Evolutionary conservation across 495 filamentous ascomycete genomes (phyloP).

Genomic region (Glarea lozoyensis): DNA sequence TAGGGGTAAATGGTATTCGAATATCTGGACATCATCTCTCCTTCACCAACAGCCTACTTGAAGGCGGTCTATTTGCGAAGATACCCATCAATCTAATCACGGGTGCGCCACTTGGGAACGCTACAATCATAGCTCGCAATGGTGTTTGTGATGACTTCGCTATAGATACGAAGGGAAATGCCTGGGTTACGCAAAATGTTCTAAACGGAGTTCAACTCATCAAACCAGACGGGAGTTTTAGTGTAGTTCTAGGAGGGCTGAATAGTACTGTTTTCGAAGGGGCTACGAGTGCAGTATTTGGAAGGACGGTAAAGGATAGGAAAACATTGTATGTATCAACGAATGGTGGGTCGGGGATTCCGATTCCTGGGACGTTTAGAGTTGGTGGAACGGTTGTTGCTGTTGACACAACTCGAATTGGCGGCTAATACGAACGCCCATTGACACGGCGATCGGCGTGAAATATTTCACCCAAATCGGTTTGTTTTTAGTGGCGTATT

Average conservation of each 20-base stretch:
- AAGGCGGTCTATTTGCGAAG: conserved; percentile 7
- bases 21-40: conserved; percentile 26
- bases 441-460: too few species aligned
- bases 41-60: conserved; percentile 27
- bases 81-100: conserved; percentile 11
- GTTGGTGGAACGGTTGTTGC: conserved; percentile 20
- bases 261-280: conserved; percentile 18
- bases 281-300: conserved; percentile 19
- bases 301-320: conserved; percentile 13
- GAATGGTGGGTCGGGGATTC: conserved; percentile 10
- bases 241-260: conserved; percentile 10
- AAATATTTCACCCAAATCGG: too few species aligned
- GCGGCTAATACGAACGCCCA: too few species aligned
- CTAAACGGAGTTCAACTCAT: conserved; percentile 12
- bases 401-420: conserved; percentile 10
- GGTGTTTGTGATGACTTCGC: conserved; percentile 18
- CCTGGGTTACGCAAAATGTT: conserved; percentile 13
- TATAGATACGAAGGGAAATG: conserved; percentile 17
- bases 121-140: conserved; percentile 5
- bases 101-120: conserved; percentile 13
- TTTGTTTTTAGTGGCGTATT: too few species aligned
- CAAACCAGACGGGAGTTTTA: conserved; percentile 10
- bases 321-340: conserved; percentile 21
- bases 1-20: conserved; percentile 34
- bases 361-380: conserved; percentile 12